Base-by-base conservation (phyloP, 208 protist genomes). In the Acanthamoeba pearcei region DNA sequence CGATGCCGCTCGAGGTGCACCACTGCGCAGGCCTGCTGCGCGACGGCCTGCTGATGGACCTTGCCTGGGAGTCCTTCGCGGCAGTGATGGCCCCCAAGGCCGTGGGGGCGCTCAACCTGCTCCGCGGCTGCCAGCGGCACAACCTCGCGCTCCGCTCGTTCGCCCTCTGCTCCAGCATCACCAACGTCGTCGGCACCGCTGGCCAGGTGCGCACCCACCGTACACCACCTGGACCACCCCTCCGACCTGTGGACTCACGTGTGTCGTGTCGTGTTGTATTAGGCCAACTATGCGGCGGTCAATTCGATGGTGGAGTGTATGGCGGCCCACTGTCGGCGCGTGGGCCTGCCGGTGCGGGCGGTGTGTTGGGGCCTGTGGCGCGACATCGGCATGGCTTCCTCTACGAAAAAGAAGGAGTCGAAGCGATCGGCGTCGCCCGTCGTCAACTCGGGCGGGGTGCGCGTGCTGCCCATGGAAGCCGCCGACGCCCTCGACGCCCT, bases 211-310 rank as follows among this genome's bases (percentile, higher is more conserved):
- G 46, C 46, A 49, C 46, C 46, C 46, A 49, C 5, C 46, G 46
- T 13, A 49, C 46, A 49, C 46, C 38, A 42, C 38, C 38, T 49
- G 10, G 46, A 49, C 46, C 46, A 12, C 10, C 46, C 46, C 46
- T 49, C 46, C 46, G 46, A 49, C 46, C 46, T 49, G 0, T 49
- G 10, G 10, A 12, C 46, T 49, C 0, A 49, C 46, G 55, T 24
- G 55, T 60, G 55, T 24, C 55, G 55, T 24, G 55, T 72, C 17
- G 55, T 15, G 17, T 91, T 35, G 68, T 96, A 35, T 95, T 91
- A 97, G 88, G 88, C 95, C n/a, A 95, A 97, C 82, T 97, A 97
- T 64, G 74, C 74, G n/a, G 95, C 95, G 46, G 96, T 96, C 32
- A 97, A 97, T 57, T 72, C 86, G 29, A 55, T 96, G 13, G 78